These are phyloP conservation scores for Isochrysis galbana DNA, from an alignment of 78 protist genomes.

Conservation along the genomic window DNA sequence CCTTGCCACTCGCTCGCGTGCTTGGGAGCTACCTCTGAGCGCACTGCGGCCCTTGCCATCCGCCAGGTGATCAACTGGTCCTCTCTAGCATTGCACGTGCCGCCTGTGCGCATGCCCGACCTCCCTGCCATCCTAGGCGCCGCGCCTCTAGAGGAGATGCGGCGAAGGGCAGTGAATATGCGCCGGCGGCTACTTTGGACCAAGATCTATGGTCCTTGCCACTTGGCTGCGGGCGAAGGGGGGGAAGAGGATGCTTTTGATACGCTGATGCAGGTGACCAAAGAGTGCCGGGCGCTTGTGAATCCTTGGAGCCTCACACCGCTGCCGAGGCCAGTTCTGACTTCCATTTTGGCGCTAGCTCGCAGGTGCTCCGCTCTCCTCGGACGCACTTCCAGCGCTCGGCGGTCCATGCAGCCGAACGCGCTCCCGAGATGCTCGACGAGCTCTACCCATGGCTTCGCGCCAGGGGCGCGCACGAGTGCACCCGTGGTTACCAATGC, in stretches of 20 bases:
- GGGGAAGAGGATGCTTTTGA: background rate
- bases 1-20: background rate
- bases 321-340: too few relatives aligned
- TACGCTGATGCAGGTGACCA: too few relatives aligned
- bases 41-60: background rate
- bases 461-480: background rate
- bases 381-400: background rate
- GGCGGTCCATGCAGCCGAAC: background rate
- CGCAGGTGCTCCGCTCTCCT: background rate
- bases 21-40: background rate
- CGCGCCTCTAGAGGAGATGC: background rate
- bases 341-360: too few relatives aligned
- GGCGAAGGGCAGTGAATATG: background rate
- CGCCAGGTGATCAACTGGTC: background rate
- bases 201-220: background rate
- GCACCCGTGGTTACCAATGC: constrained; percentile 7
- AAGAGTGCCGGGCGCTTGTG: too few relatives aligned
- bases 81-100: background rate
- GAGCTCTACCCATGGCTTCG: background rate
- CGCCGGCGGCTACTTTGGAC: constrained; percentile 8
- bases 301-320: too few relatives aligned
- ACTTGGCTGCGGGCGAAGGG: background rate
- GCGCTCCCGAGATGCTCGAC: background rate
- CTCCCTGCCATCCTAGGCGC: background rate
- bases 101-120: background rate